Base-by-base conservation (phyloP, 2,329 filamentous ascomycete species). In the Rhynchosporium secalis region DNA sequence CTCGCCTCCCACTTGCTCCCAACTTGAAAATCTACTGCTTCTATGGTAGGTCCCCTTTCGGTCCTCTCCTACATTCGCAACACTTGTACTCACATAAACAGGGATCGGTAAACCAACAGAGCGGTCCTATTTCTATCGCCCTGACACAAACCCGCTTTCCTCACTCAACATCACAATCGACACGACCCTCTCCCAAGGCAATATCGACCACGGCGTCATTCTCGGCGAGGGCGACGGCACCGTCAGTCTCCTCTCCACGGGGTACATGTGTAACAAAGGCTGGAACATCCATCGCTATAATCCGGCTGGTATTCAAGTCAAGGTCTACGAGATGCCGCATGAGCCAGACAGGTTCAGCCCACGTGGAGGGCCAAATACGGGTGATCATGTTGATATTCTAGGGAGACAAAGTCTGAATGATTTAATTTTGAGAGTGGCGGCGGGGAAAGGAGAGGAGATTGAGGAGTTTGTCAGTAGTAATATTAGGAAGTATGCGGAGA, bases 211-310 rank as follows among this genome's bases (percentile, higher is more conserved):
- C 68, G 95, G 95, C 29, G 92, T 99, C n/a, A 82, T 96, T 40
- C 89, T 97, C 82, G 94, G 94, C 43, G 95, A 98, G 75, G 95
- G 95, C 3, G 95, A 99, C 70, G 95, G 95, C 1, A 99, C 95
- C 0, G 95, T 99, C 47, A 96, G 93, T 67, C 77, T 99, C n/a
- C 78, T 99, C 10, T 96, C 90, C 69, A 86, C 87, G 0, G 95
- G 94, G 2, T 99, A 98, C 75, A 98, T 99, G 95, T 99, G 95
- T 75, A 89, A 92, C 69, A 92, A 89, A 71, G 95, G 95, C 3
- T 99, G 95, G 95, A 87, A 88, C 62, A 90, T 97, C 76, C 92
- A 92, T 76, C 84, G 95, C 41, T 99, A 96, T 75, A 99, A 99
- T 72, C 95, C 95, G 0, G 89, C 92, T 0, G 87, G 88, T 1